These are phyloP conservation scores for Hypoxylon fuscum DNA, from an alignment of 495 filamentous ascomycete species.

Conservation along the genomic window DNA sequence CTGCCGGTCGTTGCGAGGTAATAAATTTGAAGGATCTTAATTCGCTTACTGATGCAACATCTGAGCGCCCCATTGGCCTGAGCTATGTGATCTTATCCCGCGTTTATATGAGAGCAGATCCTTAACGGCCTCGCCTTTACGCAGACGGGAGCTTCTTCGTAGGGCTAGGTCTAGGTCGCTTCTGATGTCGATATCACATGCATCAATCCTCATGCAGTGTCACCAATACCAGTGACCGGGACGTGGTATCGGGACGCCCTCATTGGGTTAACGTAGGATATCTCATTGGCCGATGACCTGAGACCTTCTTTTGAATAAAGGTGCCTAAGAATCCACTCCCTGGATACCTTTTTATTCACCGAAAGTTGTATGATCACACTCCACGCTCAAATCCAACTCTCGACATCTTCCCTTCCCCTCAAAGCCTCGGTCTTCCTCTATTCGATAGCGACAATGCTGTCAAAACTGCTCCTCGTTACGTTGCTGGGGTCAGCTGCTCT, in stretches of 20 bases:
- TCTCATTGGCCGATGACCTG: background rate
- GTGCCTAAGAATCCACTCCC: background rate
- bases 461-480: background rate
- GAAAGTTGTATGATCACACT: too few species aligned
- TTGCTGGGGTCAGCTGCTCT: background rate
- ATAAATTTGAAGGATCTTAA: background rate
- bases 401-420: background rate
- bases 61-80: background rate
- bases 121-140: background rate
- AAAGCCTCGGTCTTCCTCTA: background rate
- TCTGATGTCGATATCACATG: conserved; percentile 6
- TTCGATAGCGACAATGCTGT: background rate
- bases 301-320: conserved; percentile 3
- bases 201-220: conserved; percentile 2
- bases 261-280: background rate
- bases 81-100: background rate
- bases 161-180: background rate
- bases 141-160: background rate
- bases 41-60: background rate
- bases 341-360: background rate
- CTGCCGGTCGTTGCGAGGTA: background rate
- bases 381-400: background rate
- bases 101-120: background rate
- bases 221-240: background rate
- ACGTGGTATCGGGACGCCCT: background rate